Base-by-base conservation (phyloP, 2,329 filamentous ascomycete genomes). In the Cladosporium cucumerinum region DNA sequence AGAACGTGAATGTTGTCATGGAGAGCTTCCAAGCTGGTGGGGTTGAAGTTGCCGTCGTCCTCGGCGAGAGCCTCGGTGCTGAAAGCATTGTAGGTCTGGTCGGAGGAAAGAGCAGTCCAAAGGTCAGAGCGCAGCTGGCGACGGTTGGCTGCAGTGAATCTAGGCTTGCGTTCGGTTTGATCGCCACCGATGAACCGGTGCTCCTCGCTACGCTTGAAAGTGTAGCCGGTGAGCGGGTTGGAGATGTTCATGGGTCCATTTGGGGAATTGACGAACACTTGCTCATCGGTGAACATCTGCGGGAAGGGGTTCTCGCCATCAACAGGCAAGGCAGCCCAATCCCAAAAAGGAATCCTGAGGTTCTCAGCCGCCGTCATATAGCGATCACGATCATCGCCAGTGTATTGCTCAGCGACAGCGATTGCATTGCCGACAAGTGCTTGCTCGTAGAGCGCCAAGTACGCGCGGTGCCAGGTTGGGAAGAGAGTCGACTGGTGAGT, bases 281-380 rank as follows among this genome's bases (percentile, higher is more conserved):
- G 43, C 43, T 59, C 55, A 57, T 68, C 67, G 49, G 68, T 70
- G 23, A 73, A 61, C 30, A 70, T 66, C 14, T 57, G 36, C n/a
- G 67, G 67, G 59, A 68, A 58, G 10, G 57, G 48, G 26, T 66
- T 54, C 30, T 57, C 61, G 36, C 48, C 61, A 28, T 60, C 36
- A 12, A 60, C 55, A 26, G 67, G 64, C 21, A 55, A 43, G 1
- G 54, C 55, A 30, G 67, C 65, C 67, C 72, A 74, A 57, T 74
- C 72, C 69, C 71, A 74, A 68, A 70, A 74, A 18, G 72, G 72
- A 63, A 69, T 68, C 14, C 72, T 67, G 43, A 73, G 63, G 8
- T 59, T 49, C 28, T 67, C 62, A 23, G 72, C 72, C 36, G 69
- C 71, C 23, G 60, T 52, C 67, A 69, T 71, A 46, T 66, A 60